These are phyloP conservation scores for Eucalyptus shirleyi DNA, from an alignment of 345 rosid genomes.

Conservation along the genomic window DNA sequence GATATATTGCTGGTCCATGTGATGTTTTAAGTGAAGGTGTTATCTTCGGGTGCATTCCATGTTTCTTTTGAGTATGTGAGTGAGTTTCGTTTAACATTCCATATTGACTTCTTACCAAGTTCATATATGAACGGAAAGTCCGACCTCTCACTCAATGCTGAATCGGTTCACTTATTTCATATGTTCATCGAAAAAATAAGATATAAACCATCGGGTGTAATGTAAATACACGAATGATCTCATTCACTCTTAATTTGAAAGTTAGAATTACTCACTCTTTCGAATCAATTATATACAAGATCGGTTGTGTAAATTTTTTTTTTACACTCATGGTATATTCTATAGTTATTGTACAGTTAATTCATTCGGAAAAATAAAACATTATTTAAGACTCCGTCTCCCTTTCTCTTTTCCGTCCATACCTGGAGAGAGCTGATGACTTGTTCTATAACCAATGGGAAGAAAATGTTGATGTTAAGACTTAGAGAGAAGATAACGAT, in stretches of 20 bases:
- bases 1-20: neutral
- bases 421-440: neutral
- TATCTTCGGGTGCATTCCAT: neutral
- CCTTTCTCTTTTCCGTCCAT: neutral
- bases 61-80: neutral
- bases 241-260: neutral
- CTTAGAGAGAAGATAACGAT: no score
- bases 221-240: accelerated
- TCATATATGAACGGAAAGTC: neutral
- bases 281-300: neutral
- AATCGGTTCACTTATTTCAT: neutral
- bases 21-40: neutral
- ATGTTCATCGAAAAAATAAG: neutral
- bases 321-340: neutral
- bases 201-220: neutral
- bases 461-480: no score
- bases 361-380: neutral
- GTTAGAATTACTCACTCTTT: neutral
- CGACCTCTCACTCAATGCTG: neutral
- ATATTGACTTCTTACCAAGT: neutral
- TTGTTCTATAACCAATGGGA: no score
- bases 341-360: neutral
- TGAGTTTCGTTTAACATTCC: neutral
- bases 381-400: neutral
- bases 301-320: neutral